Base-by-base conservation (phyloP, 345 rosid genomes). In the Aegle marmelos region DNA sequence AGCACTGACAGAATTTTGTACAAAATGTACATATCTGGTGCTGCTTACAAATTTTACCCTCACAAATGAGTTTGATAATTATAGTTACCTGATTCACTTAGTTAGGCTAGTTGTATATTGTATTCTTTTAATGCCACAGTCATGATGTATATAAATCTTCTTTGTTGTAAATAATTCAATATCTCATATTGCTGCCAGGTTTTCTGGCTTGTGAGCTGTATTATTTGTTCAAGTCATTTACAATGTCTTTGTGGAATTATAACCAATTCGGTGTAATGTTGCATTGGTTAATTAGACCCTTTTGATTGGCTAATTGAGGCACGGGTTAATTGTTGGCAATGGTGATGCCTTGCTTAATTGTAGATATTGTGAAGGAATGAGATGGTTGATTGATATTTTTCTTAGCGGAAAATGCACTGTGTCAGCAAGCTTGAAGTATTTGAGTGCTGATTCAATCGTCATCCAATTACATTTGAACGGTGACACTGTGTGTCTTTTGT, bases 1-100 rank as follows among this genome's bases (percentile, higher is more conserved):
- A 10, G 48, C 9, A 41, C 11, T 58, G 56, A 78, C 73, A 37
- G 56, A 4, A 75, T 77, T 78, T 83, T 86, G 86, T 87, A 80
- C 71, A 80, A 78, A 70, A 72, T 62, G 86, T 84, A 76, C 76
- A 78, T 79, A 66, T 28, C 33, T 53, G 13, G 61, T 63, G 82
- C 37, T 62, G 53, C 28, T 34, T n/a, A 28, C 37, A 65, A 60
- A 59, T 50, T 74, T 57, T 62, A n/a, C n/a, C 73, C 72, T 25
- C 80, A 70, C 16, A 48, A 77, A 25, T 58, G 67, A 67, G 58
- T 75, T 68, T 33, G 83, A 79, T 83, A 72, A 39, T 76, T 76
- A 45, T 75, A 76, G 75, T 45, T 31, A 59, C 36, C 36, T 21
- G 65, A 54, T 79, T 27, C 65, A 71, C 73, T 71, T 48, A 9